phyloP scores from a whole-genome alignment of 2,329 filamentous ascomycete species.

The Diplodia seriata region DNA sequence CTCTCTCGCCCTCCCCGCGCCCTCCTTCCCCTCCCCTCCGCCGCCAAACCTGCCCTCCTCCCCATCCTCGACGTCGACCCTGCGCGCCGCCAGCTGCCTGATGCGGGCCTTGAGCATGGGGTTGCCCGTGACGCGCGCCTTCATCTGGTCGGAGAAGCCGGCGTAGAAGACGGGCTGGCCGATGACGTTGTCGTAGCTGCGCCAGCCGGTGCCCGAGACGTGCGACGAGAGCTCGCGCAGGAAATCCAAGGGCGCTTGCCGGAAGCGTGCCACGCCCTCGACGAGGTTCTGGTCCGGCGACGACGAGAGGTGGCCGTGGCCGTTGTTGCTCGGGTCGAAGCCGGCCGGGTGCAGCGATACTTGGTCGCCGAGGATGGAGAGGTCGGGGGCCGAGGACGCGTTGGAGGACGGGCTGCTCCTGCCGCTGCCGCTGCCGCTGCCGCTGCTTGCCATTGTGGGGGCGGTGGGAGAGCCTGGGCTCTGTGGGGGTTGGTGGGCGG shows the following conservation, averaged over 20 bases:
- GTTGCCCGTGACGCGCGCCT: slow-evolving; percentile 74
- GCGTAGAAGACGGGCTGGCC: slow-evolving; percentile 93
- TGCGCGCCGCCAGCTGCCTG: slow-evolving; percentile 74
- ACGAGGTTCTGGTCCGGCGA: slow-evolving; percentile 71
- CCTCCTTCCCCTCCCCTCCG: slow-evolving; percentile 43
- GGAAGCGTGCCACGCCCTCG: slow-evolving; percentile 86
- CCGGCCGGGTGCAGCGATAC: slow-evolving; percentile 55
- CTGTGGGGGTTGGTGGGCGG: neutral
- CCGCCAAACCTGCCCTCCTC: slow-evolving; percentile 63
- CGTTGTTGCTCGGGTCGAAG: slow-evolving; percentile 38
- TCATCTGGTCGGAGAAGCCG: slow-evolving; percentile 92
- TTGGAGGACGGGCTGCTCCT: slow-evolving; percentile 32
- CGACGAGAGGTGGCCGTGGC: neutral
- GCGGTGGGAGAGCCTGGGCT: neutral
- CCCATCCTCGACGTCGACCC: slow-evolving; percentile 76
- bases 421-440: neutral
- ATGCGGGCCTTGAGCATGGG: slow-evolving; percentile 78
- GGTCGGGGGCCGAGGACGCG: slow-evolving; percentile 50
- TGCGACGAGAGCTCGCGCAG: slow-evolving; percentile 92
- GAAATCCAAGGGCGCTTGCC: slow-evolving; percentile 75
- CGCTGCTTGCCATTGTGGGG: slow-evolving; percentile 14
- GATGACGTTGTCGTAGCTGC: slow-evolving; percentile 87
- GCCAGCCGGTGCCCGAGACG: slow-evolving; percentile 92
- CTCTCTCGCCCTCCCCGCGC: slow-evolving; percentile 57
- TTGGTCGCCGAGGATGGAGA: slow-evolving; percentile 55